These are phyloP conservation scores for Mycena metata DNA, from an alignment of 768 basidiomycete species.

Conservation along the genomic window DNA sequence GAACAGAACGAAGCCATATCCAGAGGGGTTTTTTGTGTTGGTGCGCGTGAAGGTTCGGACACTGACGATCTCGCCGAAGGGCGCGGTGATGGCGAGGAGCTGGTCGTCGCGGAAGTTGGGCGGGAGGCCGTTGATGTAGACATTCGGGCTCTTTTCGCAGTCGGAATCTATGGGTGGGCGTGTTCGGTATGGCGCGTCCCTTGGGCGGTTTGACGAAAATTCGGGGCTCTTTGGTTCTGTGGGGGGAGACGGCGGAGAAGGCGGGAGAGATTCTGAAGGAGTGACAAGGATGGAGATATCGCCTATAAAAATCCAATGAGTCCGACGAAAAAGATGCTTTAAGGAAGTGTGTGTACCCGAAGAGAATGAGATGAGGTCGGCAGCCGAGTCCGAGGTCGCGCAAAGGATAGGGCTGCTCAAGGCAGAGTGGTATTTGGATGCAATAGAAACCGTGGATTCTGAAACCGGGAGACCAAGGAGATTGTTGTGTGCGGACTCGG, in stretches of 20 bases:
- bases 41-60: constrained; percentile 75
- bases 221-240: constrained; percentile 19
- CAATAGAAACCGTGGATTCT: constrained; percentile 19
- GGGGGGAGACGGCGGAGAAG: constrained; percentile 7
- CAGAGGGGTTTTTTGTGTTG: constrained; percentile 66
- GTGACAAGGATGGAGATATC: not conserved
- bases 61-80: constrained; percentile 69
- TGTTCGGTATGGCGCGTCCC: not conserved
- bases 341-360: constrained; percentile 15
- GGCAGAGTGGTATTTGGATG: constrained; percentile 35
- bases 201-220: constrained; percentile 20
- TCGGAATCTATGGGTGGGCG: not conserved
- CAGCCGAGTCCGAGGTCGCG: not conserved
- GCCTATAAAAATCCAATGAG: not conserved
- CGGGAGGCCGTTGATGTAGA: constrained; percentile 76
- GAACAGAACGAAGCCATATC: constrained; percentile 59
- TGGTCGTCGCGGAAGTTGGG: constrained; percentile 70
- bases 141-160: constrained; percentile 59
- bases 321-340: not conserved
- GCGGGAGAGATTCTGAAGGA: not conserved
- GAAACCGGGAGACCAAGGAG: constrained; percentile 27
- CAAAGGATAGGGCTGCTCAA: constrained; percentile 22
- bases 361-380: constrained; percentile 26
- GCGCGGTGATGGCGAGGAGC: constrained; percentile 64
- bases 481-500: not conserved